phyloP scores from a whole-genome alignment of 1,139 yeast species.

The Geotrichum bryndzae region DNA sequence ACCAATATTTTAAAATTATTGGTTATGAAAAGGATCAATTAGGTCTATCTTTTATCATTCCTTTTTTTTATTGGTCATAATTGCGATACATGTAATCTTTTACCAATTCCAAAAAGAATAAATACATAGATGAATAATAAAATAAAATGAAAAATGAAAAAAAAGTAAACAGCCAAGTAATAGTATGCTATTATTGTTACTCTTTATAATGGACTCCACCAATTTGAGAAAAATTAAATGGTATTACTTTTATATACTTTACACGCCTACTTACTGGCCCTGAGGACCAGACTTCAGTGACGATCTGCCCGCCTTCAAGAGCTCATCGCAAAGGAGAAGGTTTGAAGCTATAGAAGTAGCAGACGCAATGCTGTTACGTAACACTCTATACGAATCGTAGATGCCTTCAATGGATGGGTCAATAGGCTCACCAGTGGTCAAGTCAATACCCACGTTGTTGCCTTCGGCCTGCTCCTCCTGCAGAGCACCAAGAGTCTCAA shows the following conservation, averaged over 20 bases:
- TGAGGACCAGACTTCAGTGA: conserved; percentile 57
- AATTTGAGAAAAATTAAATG: neutral
- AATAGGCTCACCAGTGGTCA: conserved; percentile 89
- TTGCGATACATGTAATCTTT: neutral
- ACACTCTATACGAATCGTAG: conserved; percentile 92
- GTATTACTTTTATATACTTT: neutral
- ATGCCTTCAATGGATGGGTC: conserved; percentile 92
- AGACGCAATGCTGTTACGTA: conserved; percentile 85
- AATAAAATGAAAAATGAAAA: neutral
- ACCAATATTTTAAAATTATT: neutral
- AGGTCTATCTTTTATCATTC: neutral
- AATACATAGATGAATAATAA: too few relatives aligned
- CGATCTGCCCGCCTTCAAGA: conserved; percentile 92
- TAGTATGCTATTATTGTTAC: neutral
- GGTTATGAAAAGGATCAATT: neutral
- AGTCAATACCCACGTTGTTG: conserved; percentile 82
- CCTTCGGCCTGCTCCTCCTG: conserved; percentile 87
- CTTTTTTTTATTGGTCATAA: neutral
- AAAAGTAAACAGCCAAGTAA: neutral
- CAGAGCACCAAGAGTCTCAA: conserved; percentile 82
- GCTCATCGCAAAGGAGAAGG: conserved; percentile 87
- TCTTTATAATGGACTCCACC: neutral
- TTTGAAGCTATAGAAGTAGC: conserved; percentile 95
- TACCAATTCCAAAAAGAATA: neutral
- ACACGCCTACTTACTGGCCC: neutral